Evolutionary conservation across 495 filamentous ascomycete species (phyloP), one percentile per base, ranked within the genome.

Genomic region (Xylaria sp.): DNA sequence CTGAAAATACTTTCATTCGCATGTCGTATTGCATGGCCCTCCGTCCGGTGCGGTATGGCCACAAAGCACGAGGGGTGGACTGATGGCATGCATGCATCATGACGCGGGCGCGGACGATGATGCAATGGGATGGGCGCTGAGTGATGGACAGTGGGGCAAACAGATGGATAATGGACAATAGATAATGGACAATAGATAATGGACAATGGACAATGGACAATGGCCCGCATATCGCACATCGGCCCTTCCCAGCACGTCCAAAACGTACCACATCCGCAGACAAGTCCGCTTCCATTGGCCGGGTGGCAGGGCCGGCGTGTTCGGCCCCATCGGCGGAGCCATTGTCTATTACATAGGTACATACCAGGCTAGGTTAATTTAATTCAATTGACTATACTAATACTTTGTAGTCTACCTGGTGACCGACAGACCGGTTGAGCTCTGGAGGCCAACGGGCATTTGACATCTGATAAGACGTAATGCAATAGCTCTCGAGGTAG

Each of bases 91-190:
- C 21, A 40, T 9, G 14, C 48, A 37, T 71, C 73, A 75, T 75
- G 73, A 67, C 68, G 72, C 69, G 73, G 73, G 73, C 57, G 67
- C 70, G 71, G 72, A 40, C 59, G 66, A 73, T 78, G 76, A 78
- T 78, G 76, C 71, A 78, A 78, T 78, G 71, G n/a, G n/a, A n/a
- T n/a, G n/a, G n/a, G n/a, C n/a, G n/a, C n/a, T n/a, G n/a, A n/a
- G n/a, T n/a, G n/a, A n/a, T n/a, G n/a, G n/a, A n/a, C n/a, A n/a
- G n/a, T n/a, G n/a, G n/a, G n/a, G n/a, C n/a, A n/a, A n/a, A n/a
- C n/a, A n/a, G n/a, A n/a, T n/a, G n/a, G n/a, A n/a, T n/a, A n/a
- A n/a, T n/a, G n/a, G n/a, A n/a, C n/a, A n/a, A n/a, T n/a, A n/a
- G n/a, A n/a, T n/a, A n/a, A n/a, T n/a, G n/a, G n/a, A n/a, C n/a